Conservation (phyloP, 2,329 filamentous ascomycete species). For the Colletotrichum lindemuthianum region DNA sequence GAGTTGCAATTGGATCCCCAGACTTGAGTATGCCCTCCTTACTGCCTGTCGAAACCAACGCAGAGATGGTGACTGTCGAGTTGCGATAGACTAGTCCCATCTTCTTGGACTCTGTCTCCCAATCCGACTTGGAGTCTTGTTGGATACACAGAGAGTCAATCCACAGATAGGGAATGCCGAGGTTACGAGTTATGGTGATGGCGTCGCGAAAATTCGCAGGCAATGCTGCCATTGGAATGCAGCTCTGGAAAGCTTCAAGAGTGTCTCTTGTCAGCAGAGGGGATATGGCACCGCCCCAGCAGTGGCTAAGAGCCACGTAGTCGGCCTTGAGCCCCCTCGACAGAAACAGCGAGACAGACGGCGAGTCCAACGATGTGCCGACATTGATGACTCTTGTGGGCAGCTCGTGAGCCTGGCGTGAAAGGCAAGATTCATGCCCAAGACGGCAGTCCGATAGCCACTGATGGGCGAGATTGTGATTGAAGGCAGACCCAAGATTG, state of each 20-base stretch:
- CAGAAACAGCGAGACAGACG: not conserved
- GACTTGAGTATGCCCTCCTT: not conserved
- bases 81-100: slow-evolving; percentile 31
- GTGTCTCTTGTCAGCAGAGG: slow-evolving; percentile 15
- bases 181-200: slow-evolving; percentile 21
- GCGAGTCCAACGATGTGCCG: not conserved
- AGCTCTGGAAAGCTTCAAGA: not conserved
- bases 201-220: slow-evolving; percentile 22
- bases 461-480: not conserved
- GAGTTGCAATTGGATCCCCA: not conserved
- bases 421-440: not conserved
- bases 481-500: not conserved
- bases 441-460: slow-evolving; percentile 15
- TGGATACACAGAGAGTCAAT: slow-evolving; percentile 38
- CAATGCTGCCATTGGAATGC: not conserved
- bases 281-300: slow-evolving; percentile 33
- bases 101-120: slow-evolving; percentile 29
- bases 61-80: slow-evolving; percentile 18
- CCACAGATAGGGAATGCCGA: slow-evolving; percentile 37
- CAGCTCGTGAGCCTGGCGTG: not conserved
- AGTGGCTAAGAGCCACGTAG: slow-evolving; percentile 37
- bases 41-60: not conserved
- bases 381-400: slow-evolving; percentile 22
- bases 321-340: slow-evolving; percentile 15
- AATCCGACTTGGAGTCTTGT: slow-evolving; percentile 36